Conservation (phyloP, 345 rosid genomes). For the Psidium guajava region DNA sequence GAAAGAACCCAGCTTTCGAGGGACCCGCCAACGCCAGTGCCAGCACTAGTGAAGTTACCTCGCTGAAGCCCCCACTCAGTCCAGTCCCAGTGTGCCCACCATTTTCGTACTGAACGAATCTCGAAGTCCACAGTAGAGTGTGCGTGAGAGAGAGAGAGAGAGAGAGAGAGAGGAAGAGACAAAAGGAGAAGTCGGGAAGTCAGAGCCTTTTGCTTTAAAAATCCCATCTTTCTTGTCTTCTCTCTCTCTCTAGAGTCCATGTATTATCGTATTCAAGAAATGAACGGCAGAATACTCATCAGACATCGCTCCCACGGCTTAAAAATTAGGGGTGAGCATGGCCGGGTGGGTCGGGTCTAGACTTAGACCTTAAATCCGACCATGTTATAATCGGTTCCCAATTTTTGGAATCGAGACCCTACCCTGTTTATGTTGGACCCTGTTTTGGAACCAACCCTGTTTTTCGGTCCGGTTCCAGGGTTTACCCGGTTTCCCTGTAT, state of each 20-base stretch:
- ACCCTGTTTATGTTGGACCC: no score
- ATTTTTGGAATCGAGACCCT: no score
- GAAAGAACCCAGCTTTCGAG: background rate
- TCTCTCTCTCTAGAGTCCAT: background rate
- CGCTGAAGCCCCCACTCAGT: background rate
- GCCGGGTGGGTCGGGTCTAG: no score
- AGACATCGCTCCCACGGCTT: background rate
- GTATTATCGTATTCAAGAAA: background rate
- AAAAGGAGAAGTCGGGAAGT: background rate
- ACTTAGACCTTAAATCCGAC: no score
- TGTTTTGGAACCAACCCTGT: no score
- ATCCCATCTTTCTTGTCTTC: background rate
- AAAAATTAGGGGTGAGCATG: no score
- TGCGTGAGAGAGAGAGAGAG: background rate
- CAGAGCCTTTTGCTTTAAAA: background rate
- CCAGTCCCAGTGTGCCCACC: background rate
- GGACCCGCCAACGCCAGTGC: background rate
- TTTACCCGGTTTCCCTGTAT: no score
- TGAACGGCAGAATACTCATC: background rate
- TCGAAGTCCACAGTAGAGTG: background rate
- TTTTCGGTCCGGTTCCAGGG: no score
- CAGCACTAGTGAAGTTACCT: background rate
- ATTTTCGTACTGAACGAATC: background rate
- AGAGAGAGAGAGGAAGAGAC: background rate
- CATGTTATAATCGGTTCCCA: no score